Conservation (phyloP, 176 grass and related monocot genomes). For the Thalia dealbata region DNA sequence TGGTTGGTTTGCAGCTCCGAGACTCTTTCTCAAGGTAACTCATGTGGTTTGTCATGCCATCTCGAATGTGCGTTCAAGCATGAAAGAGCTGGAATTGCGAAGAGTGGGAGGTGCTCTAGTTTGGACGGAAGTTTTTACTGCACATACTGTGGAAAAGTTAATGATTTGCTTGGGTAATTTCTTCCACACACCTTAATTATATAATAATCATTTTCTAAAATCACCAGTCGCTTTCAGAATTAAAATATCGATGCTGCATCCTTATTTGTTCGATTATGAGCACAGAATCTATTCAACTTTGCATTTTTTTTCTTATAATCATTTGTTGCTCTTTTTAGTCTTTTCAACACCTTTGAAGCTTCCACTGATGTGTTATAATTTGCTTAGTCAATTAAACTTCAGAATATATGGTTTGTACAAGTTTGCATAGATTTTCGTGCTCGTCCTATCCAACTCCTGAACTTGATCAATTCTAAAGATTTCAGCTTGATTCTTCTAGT, state of each 20-base stretch:
- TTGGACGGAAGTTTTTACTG: constrained; percentile 88
- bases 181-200: background rate
- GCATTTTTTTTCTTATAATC: background rate
- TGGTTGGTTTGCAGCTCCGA: constrained; percentile 80
- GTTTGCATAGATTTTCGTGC: too few relatives aligned
- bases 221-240: background rate
- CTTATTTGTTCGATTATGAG: constrained; percentile 1
- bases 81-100: constrained; percentile 57
- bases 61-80: constrained; percentile 93
- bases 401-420: background rate
- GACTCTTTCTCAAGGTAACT: constrained; percentile 46
- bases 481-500: too few relatives aligned
- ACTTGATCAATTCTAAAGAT: too few relatives aligned
- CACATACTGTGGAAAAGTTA: constrained; percentile 61
- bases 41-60: constrained; percentile 84
- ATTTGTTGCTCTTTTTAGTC: background rate
- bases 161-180: constrained; percentile 87
- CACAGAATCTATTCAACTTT: background rate
- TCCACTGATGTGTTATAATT: background rate
- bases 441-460: too few relatives aligned
- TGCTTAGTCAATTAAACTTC: background rate
- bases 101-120: constrained; percentile 36
- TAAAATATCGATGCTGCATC: background rate
- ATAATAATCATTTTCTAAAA: background rate
- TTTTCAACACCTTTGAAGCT: background rate